Evolutionary conservation across 768 basidiomycete species (phyloP).

Genomic region (Dictyophora rubrovolvata): DNA sequence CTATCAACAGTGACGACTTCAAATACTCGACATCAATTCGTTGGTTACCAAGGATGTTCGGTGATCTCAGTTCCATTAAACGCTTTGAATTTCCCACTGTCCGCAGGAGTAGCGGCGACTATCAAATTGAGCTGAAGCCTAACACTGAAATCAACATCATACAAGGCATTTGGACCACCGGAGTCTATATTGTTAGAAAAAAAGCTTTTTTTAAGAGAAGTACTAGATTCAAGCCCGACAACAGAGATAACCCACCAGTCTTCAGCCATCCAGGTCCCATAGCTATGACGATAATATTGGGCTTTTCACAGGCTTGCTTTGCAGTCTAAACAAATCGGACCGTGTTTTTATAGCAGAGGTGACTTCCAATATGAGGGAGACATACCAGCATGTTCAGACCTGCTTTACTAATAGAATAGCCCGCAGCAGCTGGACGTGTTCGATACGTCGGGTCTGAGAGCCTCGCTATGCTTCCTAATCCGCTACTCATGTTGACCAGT

Average conservation of each 20-base stretch:
- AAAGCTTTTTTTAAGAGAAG: background rate
- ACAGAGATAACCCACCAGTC: conserved; percentile 19
- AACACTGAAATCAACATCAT: conserved; percentile 24
- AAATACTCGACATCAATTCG: no score
- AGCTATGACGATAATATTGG: conserved; percentile 23
- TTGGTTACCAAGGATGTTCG: conserved; percentile 21
- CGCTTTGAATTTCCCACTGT: conserved; percentile 24
- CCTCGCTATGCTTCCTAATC: conserved; percentile 15
- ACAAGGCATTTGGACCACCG: conserved; percentile 22
- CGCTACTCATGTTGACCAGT: conserved; percentile 25
- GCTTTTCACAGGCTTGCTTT: conserved; percentile 26
- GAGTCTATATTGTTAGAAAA: conserved; percentile 17
- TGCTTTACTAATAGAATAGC: conserved; percentile 29
- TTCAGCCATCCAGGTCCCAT: conserved; percentile 33
- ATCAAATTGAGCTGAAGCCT: conserved; percentile 20
- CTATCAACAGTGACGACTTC: no score
- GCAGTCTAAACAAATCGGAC: conserved; percentile 22
- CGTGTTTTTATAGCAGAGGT: conserved; percentile 7
- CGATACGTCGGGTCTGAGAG: background rate
- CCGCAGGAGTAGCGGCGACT: conserved; percentile 15
- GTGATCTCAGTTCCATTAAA: conserved; percentile 19
- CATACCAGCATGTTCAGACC: conserved; percentile 32
- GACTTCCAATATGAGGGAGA: background rate
- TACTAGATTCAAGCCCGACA: background rate
- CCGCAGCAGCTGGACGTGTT: conserved; percentile 12